These are phyloP conservation scores for Halophytophthora batemanensis DNA, from an alignment of 352 stramenopile species.

Conservation along the genomic window DNA sequence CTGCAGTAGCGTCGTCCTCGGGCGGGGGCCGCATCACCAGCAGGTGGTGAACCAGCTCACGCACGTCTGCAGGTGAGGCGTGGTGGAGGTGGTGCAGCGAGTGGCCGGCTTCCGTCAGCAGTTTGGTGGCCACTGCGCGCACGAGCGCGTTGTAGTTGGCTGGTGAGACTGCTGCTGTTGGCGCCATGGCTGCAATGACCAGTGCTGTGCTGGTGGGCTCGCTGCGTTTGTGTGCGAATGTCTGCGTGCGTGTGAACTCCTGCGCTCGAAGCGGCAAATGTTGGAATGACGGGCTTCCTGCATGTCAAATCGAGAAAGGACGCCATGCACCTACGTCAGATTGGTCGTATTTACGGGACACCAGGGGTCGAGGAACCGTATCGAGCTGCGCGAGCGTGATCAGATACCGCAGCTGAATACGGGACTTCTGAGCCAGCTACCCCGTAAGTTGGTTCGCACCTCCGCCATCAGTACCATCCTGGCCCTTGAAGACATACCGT, in stretches of 20 bases:
- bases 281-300: conserved; percentile 10
- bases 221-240: no score
- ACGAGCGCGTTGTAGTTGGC: conserved; percentile 33
- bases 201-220: background rate
- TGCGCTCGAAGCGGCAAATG: conserved; percentile 15
- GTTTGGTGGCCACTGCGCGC: conserved; percentile 20
- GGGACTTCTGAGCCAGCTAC: no score
- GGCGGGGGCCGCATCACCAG: conserved; percentile 38
- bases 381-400: no score
- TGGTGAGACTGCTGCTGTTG: conserved; percentile 13
- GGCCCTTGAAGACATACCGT: no score
- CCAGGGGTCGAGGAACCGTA: no score
- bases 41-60: conserved; percentile 52
- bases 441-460: no score
- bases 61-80: conserved; percentile 34
- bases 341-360: no score
- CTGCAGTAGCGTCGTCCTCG: conserved; percentile 15
- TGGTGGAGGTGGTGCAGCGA: conserved; percentile 35
- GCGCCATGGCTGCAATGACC: conserved; percentile 6
- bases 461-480: no score
- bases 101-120: conserved; percentile 38
- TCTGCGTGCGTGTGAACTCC: background rate
- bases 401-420: no score
- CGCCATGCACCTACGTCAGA: background rate
- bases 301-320: background rate